Evolutionary conservation across 495 filamentous ascomycete genomes (phyloP), one percentile per base, ranked within the genome.

Genomic region (Talaromyces proteolyticus): DNA sequence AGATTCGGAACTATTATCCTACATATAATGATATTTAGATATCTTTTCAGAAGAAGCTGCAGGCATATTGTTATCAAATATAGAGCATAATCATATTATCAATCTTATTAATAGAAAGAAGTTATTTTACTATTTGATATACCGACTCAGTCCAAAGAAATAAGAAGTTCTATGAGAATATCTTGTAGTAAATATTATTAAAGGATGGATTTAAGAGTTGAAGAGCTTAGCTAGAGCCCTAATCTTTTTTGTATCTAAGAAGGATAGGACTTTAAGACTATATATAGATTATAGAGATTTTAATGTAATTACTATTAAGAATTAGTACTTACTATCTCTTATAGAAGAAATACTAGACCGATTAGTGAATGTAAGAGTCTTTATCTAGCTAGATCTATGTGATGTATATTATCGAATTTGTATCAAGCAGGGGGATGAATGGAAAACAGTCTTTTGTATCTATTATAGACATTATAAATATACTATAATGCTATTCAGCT

Each of bases 231-330:
- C 29, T 3, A 14, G 25, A 17, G n/a, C 12, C 3, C 22, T 46
- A 42, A 42, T 53, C 22, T 21, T 53, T 17, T 47, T 47, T 42
- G 42, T 53, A 43, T 34, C 16, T 26, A 53, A 48, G 34, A 46
- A 42, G 47, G 19, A 42, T 47, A 48, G 38, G 20, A 19, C 12
- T 2, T 38, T 53, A 21, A 21, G 36, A 8, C 47, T 48, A n/a
- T 53, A 53, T 47, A 53, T 53, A 47, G 44, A 53, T 21, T 53
- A 53, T 22, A 18, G 11, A 47, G 16, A 21, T 14, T 24, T 53
- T 42, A 53, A 48, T 53, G 34, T 26, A 24, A 48, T 53, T 42
- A 42, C 19, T 21, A 47, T 38, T 8, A 52, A 47, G 18, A 45
- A 52, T 16, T 14, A 24, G 11, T 45, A 44, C 12, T 36, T 19